These are phyloP conservation scores for Quercus glauca DNA, from an alignment of 306 rosid species.

Conservation along the genomic window DNA sequence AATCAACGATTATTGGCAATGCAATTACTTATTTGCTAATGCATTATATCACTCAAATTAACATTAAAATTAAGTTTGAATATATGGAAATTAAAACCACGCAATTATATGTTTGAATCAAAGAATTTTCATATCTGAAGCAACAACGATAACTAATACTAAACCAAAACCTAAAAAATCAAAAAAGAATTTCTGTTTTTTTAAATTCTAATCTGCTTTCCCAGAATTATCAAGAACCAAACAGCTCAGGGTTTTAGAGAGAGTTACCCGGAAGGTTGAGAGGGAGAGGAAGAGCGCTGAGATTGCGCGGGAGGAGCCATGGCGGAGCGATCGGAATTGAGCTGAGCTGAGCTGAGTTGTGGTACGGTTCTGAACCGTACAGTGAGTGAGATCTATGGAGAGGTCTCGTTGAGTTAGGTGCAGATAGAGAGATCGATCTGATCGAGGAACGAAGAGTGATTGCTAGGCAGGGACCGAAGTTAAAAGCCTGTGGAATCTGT, in stretches of 20 bases:
- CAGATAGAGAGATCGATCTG: constrained; percentile 32
- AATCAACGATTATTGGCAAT: not conserved
- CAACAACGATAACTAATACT: not conserved
- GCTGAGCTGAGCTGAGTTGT: not conserved
- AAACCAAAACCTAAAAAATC: not conserved
- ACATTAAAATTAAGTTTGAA: not conserved
- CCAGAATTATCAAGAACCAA: not conserved
- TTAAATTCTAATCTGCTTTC: not conserved
- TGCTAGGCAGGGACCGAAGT: not conserved
- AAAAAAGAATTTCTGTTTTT: not conserved
- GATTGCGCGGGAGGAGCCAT: constrained; percentile 95
- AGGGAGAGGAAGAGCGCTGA: constrained; percentile 86
- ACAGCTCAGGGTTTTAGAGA: constrained; percentile 10
- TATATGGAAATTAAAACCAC: not conserved
- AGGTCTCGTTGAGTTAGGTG: not conserved
- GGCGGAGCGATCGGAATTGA: constrained; percentile 23
- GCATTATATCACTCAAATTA: not conserved
- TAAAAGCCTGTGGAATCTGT: not conserved
- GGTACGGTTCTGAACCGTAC: constrained; percentile 5
- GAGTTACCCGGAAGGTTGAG: constrained; percentile 95
- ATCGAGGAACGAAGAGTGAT: constrained; percentile 3
- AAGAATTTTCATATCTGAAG: not conserved
- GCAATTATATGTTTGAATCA: not conserved
- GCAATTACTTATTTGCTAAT: not conserved
- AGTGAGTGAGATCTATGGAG: not conserved